Evolutionary conservation across 164 flowering plant species (phyloP).

Genomic region (Tetrastigma voinierianum): DNA sequence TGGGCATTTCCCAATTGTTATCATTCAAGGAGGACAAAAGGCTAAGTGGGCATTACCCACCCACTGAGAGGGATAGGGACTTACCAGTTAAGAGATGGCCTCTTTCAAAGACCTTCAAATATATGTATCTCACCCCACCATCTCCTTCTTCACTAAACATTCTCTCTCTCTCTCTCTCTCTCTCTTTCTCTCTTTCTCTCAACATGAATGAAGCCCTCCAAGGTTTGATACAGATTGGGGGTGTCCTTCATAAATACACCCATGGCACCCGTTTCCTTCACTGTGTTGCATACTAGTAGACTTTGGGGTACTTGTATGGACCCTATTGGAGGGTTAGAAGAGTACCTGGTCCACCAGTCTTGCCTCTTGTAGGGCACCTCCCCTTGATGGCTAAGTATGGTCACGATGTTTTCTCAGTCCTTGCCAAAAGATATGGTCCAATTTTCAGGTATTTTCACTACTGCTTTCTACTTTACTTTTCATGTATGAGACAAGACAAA

Average conservation of each 20-base stretch:
- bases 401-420: slow-evolving; percentile 72
- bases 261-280: slow-evolving; percentile 26
- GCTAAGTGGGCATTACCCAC: too few species aligned
- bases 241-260: slow-evolving; percentile 9
- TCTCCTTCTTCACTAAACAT: too few species aligned
- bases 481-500: too few species aligned
- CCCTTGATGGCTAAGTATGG: slow-evolving; percentile 86
- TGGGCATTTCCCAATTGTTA: too few species aligned
- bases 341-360: slow-evolving; percentile 83
- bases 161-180: slow-evolving; percentile 12
- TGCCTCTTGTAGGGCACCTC: slow-evolving; percentile 83
- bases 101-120: background rate
- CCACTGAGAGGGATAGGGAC: too few species aligned
- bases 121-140: too few species aligned
- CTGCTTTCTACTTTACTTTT: background rate
- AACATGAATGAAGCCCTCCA: slow-evolving; percentile 5
- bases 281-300: slow-evolving; percentile 27
- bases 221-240: slow-evolving; percentile 8
- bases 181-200: slow-evolving; percentile 4
- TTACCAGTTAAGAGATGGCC: background rate
- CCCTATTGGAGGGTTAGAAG: slow-evolving; percentile 85
- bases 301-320: slow-evolving; percentile 54
- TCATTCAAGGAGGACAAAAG: too few species aligned
- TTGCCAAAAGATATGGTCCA: slow-evolving; percentile 82
- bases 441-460: slow-evolving; percentile 67